Evolutionary conservation across 495 filamentous ascomycete genomes (phyloP), one percentile per base, ranked within the genome.

Genomic region (Neurospora discreta): DNA sequence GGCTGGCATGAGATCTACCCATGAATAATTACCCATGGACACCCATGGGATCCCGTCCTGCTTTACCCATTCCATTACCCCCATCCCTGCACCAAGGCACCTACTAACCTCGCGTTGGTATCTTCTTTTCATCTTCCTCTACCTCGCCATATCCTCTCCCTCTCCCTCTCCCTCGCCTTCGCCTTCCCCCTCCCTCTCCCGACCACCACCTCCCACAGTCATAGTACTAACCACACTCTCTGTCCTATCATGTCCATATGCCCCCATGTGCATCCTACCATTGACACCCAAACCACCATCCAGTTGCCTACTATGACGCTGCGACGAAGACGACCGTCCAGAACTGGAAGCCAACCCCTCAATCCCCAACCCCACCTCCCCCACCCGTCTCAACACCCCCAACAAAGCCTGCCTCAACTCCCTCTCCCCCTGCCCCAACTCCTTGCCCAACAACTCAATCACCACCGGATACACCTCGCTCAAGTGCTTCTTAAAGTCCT

Each of bases 391-490:
- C 71, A 97, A 81, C 15, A 98, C 82, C 1, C 85, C 87, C 74
- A 97, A 89, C 73, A 99, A 79, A 2, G 92, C 91, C 30, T 89
- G 77, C 73, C 94, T 85, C 52, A 98, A 84, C 73, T 98, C 95
- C 52, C 52, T 60, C 52, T 60, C 52, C 13, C 52, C 52, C 8
- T 84, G 75, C 18, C 90, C 92, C 70, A 96, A 84, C 60, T 98
- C 95, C 58, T 93, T 90, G 69, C 86, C 85, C 60, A 99, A 81
- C n/a, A 98, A 78, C 69, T 96, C 95, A 1, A 98, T 88, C 23
- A 86, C 87, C 7, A 98, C 82, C 2, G 95, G 93, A 76, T 97
- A 97, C 81, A 99, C 97, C 1, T 85, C 89, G 42, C 87, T 83
- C 16, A 97, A 85, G 72, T 98, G 89, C 70, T 89, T 90, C 71